Conservation (phyloP, 352 stramenopile genomes). For the Phytophthora sansomeana region DNA sequence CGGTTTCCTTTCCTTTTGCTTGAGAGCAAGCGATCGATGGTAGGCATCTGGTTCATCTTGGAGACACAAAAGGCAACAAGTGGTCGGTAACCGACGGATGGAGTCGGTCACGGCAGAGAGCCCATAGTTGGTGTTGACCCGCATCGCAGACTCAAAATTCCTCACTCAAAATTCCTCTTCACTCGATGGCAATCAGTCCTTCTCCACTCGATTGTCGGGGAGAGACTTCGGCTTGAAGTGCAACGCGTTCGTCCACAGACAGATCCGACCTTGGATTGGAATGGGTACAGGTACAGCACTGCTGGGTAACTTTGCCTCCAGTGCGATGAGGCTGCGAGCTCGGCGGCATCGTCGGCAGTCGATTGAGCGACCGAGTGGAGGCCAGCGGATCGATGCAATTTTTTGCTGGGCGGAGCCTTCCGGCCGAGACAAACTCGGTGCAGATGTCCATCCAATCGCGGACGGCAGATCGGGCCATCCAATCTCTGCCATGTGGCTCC, state of each 20-base stretch:
- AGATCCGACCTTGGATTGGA: neutral
- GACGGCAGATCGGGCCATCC: neutral
- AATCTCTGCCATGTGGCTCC: conserved; percentile 22
- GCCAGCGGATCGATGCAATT: neutral
- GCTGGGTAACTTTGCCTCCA: neutral
- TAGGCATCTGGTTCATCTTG: conserved; percentile 29
- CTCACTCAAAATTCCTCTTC: neutral
- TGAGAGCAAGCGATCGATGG: conserved; percentile 1
- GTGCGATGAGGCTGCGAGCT: too few relatives aligned
- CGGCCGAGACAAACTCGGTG: conserved; percentile 18
- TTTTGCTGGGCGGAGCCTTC: neutral
- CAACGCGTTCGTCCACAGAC: neutral
- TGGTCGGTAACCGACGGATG: conserved; percentile 11
- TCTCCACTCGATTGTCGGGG: neutral
- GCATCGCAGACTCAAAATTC: neutral
- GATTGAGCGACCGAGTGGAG: neutral
- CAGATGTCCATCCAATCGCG: conserved; percentile 8
- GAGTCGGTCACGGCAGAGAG: conserved; percentile 23
- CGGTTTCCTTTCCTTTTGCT: conserved; percentile 32
- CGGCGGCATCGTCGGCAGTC: too few relatives aligned
- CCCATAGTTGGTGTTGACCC: neutral
- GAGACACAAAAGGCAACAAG: conserved; percentile 1
- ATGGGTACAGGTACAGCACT: neutral
- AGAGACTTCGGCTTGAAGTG: neutral
- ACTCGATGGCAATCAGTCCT: neutral